These are phyloP conservation scores for Pestalotiopsis sp. DNA, from an alignment of 2,329 filamentous ascomycete species.

Conservation along the genomic window DNA sequence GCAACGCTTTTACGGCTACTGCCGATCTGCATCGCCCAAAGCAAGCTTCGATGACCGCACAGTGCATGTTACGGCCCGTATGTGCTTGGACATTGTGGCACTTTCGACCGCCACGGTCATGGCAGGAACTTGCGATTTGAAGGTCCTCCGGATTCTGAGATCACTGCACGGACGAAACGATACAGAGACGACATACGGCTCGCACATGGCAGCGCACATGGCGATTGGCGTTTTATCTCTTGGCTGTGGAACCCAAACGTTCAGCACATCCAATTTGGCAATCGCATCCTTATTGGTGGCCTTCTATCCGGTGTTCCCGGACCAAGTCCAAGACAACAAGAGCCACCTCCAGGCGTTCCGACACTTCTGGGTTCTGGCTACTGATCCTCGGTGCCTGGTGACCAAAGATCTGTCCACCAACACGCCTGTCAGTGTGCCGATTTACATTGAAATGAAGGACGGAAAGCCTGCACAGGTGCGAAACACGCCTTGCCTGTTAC, in stretches of 20 bases:
- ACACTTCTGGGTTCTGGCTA: slow-evolving; percentile 94
- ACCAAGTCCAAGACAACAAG: slow-evolving; percentile 87
- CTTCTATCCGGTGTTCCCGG: slow-evolving; percentile 93
- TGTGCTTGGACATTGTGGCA: slow-evolving; percentile 88
- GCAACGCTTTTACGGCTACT: slow-evolving; percentile 82
- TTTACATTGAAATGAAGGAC: slow-evolving; percentile 63
- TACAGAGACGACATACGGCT: slow-evolving; percentile 84
- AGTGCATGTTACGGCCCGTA: slow-evolving; percentile 79
- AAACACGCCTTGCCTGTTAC: slow-evolving; percentile 62
- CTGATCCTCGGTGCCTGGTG: slow-evolving; percentile 86
- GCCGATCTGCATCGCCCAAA: slow-evolving; percentile 42
- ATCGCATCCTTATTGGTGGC: slow-evolving; percentile 85
- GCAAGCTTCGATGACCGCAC: slow-evolving; percentile 80
- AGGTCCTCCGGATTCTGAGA: slow-evolving; percentile 82
- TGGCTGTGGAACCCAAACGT: slow-evolving; percentile 88
- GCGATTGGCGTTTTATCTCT: slow-evolving; percentile 90
- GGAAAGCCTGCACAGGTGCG: slow-evolving; percentile 36
- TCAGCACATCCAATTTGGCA: slow-evolving; percentile 85
- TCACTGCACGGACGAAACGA: slow-evolving; percentile 87
- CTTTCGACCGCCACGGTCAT: slow-evolving; percentile 86
- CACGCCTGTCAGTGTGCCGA: slow-evolving; percentile 74
- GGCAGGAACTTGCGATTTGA: slow-evolving; percentile 91
- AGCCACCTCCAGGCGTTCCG: slow-evolving; percentile 95
- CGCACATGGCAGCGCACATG: slow-evolving; percentile 89
- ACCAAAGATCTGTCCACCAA: slow-evolving; percentile 85